Conservation (phyloP, 306 rosid genomes). For the Bauhinia variegata region DNA sequence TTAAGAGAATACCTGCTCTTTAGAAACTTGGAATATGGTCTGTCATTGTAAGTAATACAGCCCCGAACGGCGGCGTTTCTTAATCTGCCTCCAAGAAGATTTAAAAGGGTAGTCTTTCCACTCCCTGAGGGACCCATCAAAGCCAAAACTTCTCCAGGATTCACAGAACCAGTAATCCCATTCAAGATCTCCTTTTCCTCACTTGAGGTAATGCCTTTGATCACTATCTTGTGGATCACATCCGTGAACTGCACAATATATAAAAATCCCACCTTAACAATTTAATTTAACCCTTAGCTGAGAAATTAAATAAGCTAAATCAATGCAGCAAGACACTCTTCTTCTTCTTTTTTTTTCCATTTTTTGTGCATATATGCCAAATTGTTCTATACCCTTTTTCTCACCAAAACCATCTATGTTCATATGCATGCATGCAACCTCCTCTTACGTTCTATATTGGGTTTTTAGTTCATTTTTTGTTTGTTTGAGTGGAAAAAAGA, state of each 20-base stretch:
- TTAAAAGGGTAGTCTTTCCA: slow-evolving; percentile 88
- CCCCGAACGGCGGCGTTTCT: slow-evolving; percentile 55
- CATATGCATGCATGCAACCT: not conserved
- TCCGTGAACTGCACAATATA: slow-evolving; percentile 73
- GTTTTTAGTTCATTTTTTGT: not conserved
- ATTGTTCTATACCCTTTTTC: slow-evolving; percentile 59
- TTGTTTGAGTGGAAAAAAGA: slow-evolving; percentile 48
- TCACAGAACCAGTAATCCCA: slow-evolving; percentile 81
- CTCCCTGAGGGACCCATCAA: slow-evolving; percentile 99
- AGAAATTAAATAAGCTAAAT: not conserved
- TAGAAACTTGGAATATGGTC: slow-evolving; percentile 75
- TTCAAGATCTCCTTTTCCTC: slow-evolving; percentile 79
- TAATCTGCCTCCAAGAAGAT: slow-evolving; percentile 79
- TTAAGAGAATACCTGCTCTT: slow-evolving; percentile 61
- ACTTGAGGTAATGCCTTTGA: slow-evolving; percentile 69
- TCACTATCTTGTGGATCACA: slow-evolving; percentile 74
- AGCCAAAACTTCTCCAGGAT: slow-evolving; percentile 94
- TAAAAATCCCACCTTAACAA: not conserved
- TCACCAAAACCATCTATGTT: slow-evolving; percentile 42
- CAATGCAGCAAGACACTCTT: slow-evolving; percentile 18
- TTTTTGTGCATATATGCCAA: slow-evolving; percentile 22
- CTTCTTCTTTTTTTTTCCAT: too few species aligned
- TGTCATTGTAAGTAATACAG: slow-evolving; percentile 77
- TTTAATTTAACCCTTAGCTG: not conserved
- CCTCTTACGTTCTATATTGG: too few species aligned